Evolutionary conservation across 2,329 filamentous ascomycete genomes (phyloP).

Genomic region (Fusarium globosum): DNA sequence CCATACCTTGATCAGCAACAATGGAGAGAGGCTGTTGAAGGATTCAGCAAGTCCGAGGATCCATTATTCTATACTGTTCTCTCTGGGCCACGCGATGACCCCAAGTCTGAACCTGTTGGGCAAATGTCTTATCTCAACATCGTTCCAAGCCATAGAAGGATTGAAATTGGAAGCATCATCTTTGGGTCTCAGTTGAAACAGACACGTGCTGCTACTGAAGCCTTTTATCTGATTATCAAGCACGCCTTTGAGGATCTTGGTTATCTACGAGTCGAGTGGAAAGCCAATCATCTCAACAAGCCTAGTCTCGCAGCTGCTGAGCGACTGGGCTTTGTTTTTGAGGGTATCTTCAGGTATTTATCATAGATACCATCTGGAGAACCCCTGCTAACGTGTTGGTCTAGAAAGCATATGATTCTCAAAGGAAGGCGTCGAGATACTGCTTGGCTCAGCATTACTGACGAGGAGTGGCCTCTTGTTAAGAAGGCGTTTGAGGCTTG

Average conservation of each 20-base stretch:
- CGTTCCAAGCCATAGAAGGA: constrained; percentile 57
- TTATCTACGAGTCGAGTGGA: constrained; percentile 72
- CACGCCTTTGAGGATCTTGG: constrained; percentile 64
- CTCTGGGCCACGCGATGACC: constrained; percentile 43
- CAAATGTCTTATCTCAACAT: constrained; percentile 59
- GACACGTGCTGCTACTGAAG: constrained; percentile 67
- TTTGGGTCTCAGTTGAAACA: constrained; percentile 62
- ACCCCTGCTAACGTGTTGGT: not conserved
- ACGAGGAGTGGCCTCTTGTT: constrained; percentile 66
- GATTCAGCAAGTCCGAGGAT: constrained; percentile 47
- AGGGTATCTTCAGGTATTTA: constrained; percentile 65
- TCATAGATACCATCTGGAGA: fast-evolving
- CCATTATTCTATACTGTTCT: constrained; percentile 59
- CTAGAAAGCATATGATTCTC: constrained; percentile 66
- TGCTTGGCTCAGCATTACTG: constrained; percentile 68
- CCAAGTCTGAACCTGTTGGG: constrained; percentile 53
- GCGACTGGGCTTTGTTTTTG: constrained; percentile 67
- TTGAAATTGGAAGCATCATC: constrained; percentile 69
- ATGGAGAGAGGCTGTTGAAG: constrained; percentile 34
- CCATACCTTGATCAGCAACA: constrained; percentile 36
- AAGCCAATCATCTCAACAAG: constrained; percentile 67
- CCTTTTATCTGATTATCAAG: constrained; percentile 65
- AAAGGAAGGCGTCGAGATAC: constrained; percentile 69
- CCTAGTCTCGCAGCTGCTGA: constrained; percentile 64
- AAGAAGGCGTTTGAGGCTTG: constrained; percentile 63